Percentiles rank a stretch among this genome's conserved stretches.
These are phyloP conservation scores for Trichoderma simmonsii DNA, from an alignment of 2,329 filamentous ascomycete genomes.

Conservation along the genomic window DNA sequence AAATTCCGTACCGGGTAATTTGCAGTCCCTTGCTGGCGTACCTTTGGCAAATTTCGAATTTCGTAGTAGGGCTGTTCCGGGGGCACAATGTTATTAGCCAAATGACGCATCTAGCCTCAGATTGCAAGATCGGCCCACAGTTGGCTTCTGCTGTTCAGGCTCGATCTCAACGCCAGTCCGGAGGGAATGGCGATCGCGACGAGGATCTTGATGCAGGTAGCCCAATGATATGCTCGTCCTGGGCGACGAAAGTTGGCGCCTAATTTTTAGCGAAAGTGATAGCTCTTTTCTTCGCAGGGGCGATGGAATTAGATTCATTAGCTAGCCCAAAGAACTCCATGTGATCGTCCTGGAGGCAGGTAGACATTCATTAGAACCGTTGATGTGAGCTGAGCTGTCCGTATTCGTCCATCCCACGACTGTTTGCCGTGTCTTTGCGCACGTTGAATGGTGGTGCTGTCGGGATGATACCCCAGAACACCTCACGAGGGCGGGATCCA, in stretches of 20 bases:
- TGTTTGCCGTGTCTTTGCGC: not conserved
- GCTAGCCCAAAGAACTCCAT: not conserved
- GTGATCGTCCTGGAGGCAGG: not conserved
- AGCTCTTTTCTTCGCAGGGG: constrained; percentile 1
- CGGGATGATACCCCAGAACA: not conserved
- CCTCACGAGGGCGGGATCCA: not conserved
- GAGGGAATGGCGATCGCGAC: not conserved
- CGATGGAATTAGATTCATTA: not conserved
- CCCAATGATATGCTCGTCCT: not conserved
- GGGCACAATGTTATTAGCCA: not conserved
- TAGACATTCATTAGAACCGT: not conserved
- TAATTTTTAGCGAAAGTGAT: constrained; percentile 3
- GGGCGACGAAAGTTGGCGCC: not conserved
- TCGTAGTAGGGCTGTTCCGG: not conserved
- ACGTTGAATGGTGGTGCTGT: not conserved
- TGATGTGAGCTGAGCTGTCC: not conserved
- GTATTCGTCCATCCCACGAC: not conserved
- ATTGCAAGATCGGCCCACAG: not conserved
- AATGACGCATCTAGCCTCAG: not conserved
- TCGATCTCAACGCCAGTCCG: not conserved
- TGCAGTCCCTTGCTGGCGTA: not conserved
- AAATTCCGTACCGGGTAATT: not conserved
- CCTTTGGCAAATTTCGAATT: not conserved
- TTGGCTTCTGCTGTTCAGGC: not conserved
- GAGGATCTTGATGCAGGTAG: not conserved